phyloP scores from a whole-genome alignment of 805 yeast genomes.

The Candida sakaeoensis region DNA sequence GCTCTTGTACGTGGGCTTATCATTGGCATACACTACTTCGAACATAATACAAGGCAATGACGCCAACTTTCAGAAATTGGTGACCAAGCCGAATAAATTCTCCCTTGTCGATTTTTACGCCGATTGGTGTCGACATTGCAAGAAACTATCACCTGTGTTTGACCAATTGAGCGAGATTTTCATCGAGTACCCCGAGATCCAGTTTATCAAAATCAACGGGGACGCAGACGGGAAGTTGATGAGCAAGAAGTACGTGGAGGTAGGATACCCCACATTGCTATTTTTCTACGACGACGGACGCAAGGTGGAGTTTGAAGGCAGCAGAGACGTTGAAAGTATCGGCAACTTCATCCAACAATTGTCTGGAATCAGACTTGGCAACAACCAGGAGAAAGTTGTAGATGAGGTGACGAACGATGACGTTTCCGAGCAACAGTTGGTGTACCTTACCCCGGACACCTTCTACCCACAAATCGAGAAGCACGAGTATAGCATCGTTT shows the following conservation, averaged over 20 bases:
- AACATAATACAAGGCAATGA: constrained; percentile 43
- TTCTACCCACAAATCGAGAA: constrained; percentile 38
- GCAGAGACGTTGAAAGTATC: constrained; percentile 48
- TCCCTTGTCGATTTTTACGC: constrained; percentile 53
- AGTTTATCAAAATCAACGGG: constrained; percentile 56
- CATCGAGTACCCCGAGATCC: constrained; percentile 32
- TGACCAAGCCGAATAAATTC: constrained; percentile 49
- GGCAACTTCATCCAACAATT: constrained; percentile 47
- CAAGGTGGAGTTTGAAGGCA: constrained; percentile 51
- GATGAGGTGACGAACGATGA: no score
- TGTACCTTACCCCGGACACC: constrained; percentile 34
- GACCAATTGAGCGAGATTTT: constrained; percentile 31
- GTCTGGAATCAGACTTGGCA: constrained; percentile 22
- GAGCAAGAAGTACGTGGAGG: constrained; percentile 47
- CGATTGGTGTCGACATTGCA: constrained; percentile 72
- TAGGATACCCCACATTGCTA: constrained; percentile 65
- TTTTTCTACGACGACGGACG: constrained; percentile 46
- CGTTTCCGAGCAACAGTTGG: constrained; percentile 17
- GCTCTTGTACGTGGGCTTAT: background rate
- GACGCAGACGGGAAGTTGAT: constrained; percentile 49
- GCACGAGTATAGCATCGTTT: constrained; percentile 37
- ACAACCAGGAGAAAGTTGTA: constrained; percentile 7
- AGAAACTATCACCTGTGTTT: constrained; percentile 50
- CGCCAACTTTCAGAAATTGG: constrained; percentile 51
- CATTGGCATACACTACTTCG: constrained; percentile 10